These are phyloP conservation scores for Chaetothyriales sp. DNA, from an alignment of 2,329 filamentous ascomycete genomes.

Conservation along the genomic window DNA sequence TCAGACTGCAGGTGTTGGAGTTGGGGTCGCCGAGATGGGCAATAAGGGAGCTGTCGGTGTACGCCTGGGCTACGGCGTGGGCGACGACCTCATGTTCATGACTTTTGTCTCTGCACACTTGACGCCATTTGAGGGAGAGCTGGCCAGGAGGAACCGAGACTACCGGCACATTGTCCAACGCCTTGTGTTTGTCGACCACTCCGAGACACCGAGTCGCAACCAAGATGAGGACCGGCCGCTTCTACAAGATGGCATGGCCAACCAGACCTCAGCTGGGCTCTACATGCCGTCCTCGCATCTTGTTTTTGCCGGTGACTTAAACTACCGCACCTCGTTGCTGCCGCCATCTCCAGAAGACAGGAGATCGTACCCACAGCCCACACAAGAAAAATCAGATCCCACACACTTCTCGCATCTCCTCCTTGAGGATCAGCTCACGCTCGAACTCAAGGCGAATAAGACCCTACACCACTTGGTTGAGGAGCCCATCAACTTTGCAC, in stretches of 20 bases:
- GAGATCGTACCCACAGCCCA: conserved; percentile 53
- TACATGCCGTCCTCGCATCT: conserved; percentile 64
- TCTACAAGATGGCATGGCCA: conserved; percentile 17
- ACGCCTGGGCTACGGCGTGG: conserved; percentile 40
- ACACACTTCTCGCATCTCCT: conserved; percentile 56
- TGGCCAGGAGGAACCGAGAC: conserved; percentile 65
- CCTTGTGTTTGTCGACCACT: conserved; percentile 50
- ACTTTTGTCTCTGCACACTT: conserved; percentile 84
- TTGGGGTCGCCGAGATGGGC: conserved; percentile 77
- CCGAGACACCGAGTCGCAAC: conserved; percentile 5
- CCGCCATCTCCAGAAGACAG: conserved; percentile 41
- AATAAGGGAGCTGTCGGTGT: conserved; percentile 89
- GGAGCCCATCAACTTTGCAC: conserved; percentile 62
- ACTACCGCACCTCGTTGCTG: conserved; percentile 70
- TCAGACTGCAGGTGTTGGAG: conserved; percentile 69
- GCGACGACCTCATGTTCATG: conserved; percentile 41
- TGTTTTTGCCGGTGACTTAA: conserved; percentile 83
- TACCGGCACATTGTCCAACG: conserved; percentile 74
- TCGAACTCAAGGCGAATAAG: conserved; percentile 53
- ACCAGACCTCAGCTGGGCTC: conserved; percentile 32
- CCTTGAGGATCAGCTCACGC: conserved; percentile 61
- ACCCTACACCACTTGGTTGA: conserved; percentile 71
- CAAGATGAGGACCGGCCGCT: conserved; percentile 33
- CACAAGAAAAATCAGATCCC: conserved; percentile 37
- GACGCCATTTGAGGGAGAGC: conserved; percentile 70